These are phyloP conservation scores for Aspergillus ibericus DNA, from an alignment of 2,329 filamentous ascomycete genomes.

Conservation along the genomic window DNA sequence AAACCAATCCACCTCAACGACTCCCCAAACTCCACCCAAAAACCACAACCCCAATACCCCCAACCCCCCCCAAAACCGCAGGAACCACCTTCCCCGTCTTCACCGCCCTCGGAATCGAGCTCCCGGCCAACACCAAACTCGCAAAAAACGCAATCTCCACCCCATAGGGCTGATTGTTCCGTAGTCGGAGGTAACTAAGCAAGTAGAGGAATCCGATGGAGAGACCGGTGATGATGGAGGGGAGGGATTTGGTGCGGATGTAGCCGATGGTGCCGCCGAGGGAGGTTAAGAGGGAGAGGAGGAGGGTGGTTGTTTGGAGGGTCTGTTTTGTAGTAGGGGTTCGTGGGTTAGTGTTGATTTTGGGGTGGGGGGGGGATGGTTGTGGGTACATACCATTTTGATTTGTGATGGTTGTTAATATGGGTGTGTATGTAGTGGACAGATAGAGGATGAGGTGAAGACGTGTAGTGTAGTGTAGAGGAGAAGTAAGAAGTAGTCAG, in stretches of 20 bases:
- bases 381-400: slow-evolving; percentile 23
- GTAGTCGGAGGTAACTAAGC: slow-evolving; percentile 77
- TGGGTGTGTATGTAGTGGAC: not conserved
- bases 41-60: slow-evolving; percentile 72
- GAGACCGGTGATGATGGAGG: slow-evolving; percentile 80
- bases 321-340: not conserved
- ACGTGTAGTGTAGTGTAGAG: not conserved
- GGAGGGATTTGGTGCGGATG: slow-evolving; percentile 77
- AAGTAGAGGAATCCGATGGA: slow-evolving; percentile 78
- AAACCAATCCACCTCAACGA: no score
- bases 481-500: not conserved
- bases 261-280: slow-evolving; percentile 87
- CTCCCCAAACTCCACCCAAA: slow-evolving; percentile 65
- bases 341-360: not conserved
- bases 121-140: slow-evolving; percentile 78
- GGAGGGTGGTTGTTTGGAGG: slow-evolving; percentile 50
- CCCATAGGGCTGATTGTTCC: slow-evolving; percentile 73
- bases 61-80: slow-evolving; percentile 73
- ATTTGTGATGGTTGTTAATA: not conserved
- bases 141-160: slow-evolving; percentile 87
- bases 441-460: not conserved
- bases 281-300: slow-evolving; percentile 79
- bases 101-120: slow-evolving; percentile 82
- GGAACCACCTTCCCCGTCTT: slow-evolving; percentile 82
- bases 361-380: not conserved